A percentile compares a stretch with the other conserved stretches of the same genome.
phyloP scores from a whole-genome alignment of 1,284 basidiomycete species.

The Fomitopsis schrenkii region DNA sequence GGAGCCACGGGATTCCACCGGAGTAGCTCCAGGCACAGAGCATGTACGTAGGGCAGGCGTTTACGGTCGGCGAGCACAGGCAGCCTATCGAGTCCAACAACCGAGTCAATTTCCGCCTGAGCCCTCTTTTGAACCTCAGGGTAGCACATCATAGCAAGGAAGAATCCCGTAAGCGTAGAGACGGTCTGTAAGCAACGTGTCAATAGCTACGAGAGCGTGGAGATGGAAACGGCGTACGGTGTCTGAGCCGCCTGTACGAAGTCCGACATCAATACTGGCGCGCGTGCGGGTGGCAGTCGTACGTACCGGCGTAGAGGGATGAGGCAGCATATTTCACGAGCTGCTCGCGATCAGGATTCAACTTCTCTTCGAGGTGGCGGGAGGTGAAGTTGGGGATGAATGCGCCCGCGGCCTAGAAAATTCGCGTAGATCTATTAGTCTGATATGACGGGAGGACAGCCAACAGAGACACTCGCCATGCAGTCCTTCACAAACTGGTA shows the following conservation, averaged over 20 bases:
- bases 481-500: conserved; percentile 23
- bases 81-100: conserved; percentile 26
- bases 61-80: conserved; percentile 28
- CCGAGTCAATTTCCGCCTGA: conserved; percentile 28
- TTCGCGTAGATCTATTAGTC: too few relatives aligned
- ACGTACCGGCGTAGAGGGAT: conserved; percentile 24
- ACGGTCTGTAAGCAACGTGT: conserved; percentile 18
- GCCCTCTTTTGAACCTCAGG: conserved; percentile 30
- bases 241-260: conserved; percentile 23
- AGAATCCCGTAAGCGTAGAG: conserved; percentile 24
- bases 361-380: conserved; percentile 17
- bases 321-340: conserved; percentile 26
- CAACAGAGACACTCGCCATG: conserved; percentile 14
- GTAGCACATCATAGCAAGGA: conserved; percentile 28
- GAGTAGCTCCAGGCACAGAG: conserved; percentile 26
- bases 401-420: conserved; percentile 23
- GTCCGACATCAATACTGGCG: background rate
- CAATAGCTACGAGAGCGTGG: background rate
- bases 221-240: conserved; percentile 18
- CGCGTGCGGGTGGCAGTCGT: background rate
- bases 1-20: conserved; percentile 28
- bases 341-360: conserved; percentile 20
- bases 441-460: background rate
- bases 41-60: conserved; percentile 29
- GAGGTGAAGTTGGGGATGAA: conserved; percentile 25